Evolutionary conservation across 1,139 yeast species (phyloP).

Genomic region (Pichia sp.): DNA sequence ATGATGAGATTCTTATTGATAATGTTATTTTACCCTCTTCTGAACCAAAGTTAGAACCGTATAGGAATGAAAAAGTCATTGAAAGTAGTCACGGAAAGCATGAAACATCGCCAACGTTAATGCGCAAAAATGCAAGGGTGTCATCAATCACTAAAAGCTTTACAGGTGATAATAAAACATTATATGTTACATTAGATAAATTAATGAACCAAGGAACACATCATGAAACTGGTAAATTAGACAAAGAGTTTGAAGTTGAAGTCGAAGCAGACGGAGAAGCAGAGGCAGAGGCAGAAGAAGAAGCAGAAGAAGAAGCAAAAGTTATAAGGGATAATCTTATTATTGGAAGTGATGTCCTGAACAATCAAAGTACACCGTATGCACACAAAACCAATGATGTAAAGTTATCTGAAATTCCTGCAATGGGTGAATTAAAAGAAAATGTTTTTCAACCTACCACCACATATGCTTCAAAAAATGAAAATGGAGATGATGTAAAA

Average conservation of each 20-base stretch:
- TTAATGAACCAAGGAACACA: constrained; percentile 1
- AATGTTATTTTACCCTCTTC: background rate
- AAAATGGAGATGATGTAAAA: background rate
- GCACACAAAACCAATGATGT: background rate
- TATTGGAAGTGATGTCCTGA: constrained; percentile 8
- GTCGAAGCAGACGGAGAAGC: background rate
- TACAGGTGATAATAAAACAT: background rate
- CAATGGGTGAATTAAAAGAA: no score
- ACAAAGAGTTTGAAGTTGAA: background rate
- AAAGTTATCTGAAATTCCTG: background rate
- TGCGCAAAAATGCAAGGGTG: constrained; percentile 10
- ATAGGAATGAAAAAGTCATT: background rate
- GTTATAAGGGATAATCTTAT: background rate
- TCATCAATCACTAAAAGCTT: background rate
- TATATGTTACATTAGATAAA: constrained; percentile 1
- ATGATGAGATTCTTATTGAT: constrained; percentile 2
- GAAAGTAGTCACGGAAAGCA: background rate
- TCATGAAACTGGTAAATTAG: no score
- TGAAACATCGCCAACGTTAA: constrained; percentile 10
- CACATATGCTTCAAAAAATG: no score
- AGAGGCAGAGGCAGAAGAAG: background rate
- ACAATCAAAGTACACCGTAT: constrained; percentile 25
- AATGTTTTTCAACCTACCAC: no score
- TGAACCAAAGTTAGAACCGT: background rate
- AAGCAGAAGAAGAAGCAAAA: background rate